These are phyloP conservation scores for Kurtzmaniella quercitrusa DNA, from an alignment of 1,139 yeast species.

Conservation along the genomic window DNA sequence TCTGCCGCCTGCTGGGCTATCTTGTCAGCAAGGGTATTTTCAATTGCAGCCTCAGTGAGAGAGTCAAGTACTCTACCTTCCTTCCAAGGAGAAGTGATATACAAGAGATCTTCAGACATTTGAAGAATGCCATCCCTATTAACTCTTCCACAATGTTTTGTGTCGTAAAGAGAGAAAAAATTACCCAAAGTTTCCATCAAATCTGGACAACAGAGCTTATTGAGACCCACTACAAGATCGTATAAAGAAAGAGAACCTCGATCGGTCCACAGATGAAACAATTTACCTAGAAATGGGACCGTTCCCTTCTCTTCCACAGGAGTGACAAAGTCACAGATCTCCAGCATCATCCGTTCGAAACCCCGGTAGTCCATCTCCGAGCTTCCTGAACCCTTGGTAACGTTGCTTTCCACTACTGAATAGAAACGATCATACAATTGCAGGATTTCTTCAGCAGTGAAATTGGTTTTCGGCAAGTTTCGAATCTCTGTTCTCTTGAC, in stretches of 20 bases:
- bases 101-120: constrained; percentile 81
- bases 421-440: constrained; percentile 83
- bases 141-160: constrained; percentile 55
- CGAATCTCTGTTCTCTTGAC: constrained; percentile 90
- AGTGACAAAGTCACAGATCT: constrained; percentile 75
- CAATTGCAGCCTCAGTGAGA: constrained; percentile 58
- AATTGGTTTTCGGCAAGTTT: constrained; percentile 71
- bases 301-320: constrained; percentile 27
- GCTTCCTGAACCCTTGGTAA: constrained; percentile 69
- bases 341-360: constrained; percentile 70
- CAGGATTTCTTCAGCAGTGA: constrained; percentile 56
- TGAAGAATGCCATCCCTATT: constrained; percentile 77
- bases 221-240: constrained; percentile 71
- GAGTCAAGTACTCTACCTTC: constrained; percentile 60
- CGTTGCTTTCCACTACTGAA: constrained; percentile 65
- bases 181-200: constrained; percentile 75
- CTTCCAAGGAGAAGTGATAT: constrained; percentile 80
- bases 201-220: constrained; percentile 65
- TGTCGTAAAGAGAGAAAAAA: constrained; percentile 74
- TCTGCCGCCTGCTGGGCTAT: constrained; percentile 27
- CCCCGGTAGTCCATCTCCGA: constrained; percentile 68
- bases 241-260: constrained; percentile 59
- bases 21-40: constrained; percentile 60
- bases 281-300: constrained; percentile 48
- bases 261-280: constrained; percentile 71